Base-by-base conservation (phyloP, 306 rosid genomes). In the Sesbania bispinosa region DNA sequence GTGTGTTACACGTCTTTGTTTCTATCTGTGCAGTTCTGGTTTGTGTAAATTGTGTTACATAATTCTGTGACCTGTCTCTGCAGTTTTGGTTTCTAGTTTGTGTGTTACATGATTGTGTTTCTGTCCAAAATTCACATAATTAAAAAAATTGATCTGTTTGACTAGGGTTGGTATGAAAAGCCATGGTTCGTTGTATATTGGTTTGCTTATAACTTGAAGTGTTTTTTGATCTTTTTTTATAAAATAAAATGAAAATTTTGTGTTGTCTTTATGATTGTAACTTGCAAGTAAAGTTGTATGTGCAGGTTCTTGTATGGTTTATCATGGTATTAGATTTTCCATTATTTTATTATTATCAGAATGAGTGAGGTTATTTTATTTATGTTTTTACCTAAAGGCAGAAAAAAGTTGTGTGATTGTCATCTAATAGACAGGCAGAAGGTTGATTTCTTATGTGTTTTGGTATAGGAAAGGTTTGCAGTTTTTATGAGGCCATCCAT, bases 241-340 rank as follows among this genome's bases (percentile, higher is more conserved):
- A 2, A 4, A n/a, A n/a, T n/a, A n/a, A n/a, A n/a, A n/a, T n/a
- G n/a, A n/a, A n/a, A n/a, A n/a, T n/a, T n/a, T n/a, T n/a, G n/a
- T n/a, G n/a, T n/a, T n/a, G n/a, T n/a, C n/a, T n/a, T 3, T 50
- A 2, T 52, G 38, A 36, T 47, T 57, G 45, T 55, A 14, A 23
- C 39, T 21, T 47, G 69, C 24, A 3, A 21, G 30, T 9, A 14
- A 63, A 6, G 41, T 30, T 74, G 47, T 62, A 16, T 24, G 24
- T 39, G 64, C 62, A 78, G 83, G 41, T 76, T 68, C 7, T 33
- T 52, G 47, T 23, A 24, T 32, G 26, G 51, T 47, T 68, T 77
- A 71, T 58, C 64, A 84, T 45, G 32, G 39, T 29, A 14, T 65
- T 76, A 24, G 13, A 29, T 48, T 58, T 53, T 53, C 24, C 10